Conservation (phyloP, 495 filamentous ascomycete species). For the Amorphotheca resinae region DNA sequence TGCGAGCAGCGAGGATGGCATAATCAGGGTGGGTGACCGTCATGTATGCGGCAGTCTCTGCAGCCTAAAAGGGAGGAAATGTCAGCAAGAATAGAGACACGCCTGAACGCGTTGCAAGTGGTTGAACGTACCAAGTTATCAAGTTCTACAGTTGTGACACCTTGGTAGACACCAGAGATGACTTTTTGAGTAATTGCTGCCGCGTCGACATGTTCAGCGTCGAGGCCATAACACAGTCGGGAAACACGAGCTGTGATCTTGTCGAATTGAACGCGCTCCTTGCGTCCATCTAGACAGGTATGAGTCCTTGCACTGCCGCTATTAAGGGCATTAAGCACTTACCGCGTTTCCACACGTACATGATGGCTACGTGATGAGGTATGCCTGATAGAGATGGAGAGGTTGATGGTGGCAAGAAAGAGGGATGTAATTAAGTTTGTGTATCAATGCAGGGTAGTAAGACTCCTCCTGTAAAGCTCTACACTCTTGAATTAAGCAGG, state of each 20-base stretch:
- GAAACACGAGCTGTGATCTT: conserved; percentile 99
- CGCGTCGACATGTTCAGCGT: conserved; percentile 92
- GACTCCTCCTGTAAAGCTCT: conserved; percentile 5
- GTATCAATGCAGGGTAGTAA: not conserved
- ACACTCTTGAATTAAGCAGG: conserved; percentile 6
- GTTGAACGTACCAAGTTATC: conserved; percentile 74
- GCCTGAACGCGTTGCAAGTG: conserved; percentile 1
- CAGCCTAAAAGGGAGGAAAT: conserved; percentile 59
- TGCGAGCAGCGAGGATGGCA: conserved; percentile 95
- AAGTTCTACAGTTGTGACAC: conserved; percentile 88
- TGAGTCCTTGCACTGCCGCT: conserved; percentile 12
- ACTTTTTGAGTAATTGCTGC: conserved; percentile 98
- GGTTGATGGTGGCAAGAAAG: not conserved
- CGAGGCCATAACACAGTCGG: conserved; percentile 90
- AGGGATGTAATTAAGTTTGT: too few relatives aligned
- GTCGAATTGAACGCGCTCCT: conserved; percentile 99
- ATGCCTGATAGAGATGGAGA: not conserved
- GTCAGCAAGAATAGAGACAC: conserved; percentile 1
- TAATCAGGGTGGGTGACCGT: conserved; percentile 98
- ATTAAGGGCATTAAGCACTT: conserved; percentile 22
- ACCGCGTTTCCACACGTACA: conserved; percentile 51
- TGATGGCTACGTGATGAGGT: conserved; percentile 23
- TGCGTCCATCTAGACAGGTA: conserved; percentile 70
- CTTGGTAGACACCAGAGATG: conserved; percentile 97
- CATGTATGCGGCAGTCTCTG: conserved; percentile 99